These are phyloP conservation scores for Carex sylvatica DNA, from an alignment of 202 grass and related monocot species.

Conservation along the genomic window DNA sequence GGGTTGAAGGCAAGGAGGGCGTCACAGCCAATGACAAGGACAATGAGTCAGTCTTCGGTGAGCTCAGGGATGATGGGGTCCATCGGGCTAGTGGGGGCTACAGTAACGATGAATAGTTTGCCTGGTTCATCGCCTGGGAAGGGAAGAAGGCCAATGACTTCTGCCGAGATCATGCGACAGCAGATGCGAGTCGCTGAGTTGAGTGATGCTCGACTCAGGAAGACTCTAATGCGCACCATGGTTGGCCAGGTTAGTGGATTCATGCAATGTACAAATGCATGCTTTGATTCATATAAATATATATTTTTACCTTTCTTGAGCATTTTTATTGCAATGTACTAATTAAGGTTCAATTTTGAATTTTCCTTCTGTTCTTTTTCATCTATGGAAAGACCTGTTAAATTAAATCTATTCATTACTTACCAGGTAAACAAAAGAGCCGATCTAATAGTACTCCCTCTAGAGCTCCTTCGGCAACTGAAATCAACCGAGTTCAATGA, in stretches of 20 bases:
- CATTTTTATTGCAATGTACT: neutral
- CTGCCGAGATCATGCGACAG: slow-evolving; percentile 88
- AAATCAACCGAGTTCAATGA: slow-evolving; percentile 61
- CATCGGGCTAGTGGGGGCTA: slow-evolving; percentile 18
- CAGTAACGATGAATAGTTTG: neutral
- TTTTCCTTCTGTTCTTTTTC: neutral
- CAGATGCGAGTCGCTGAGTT: slow-evolving; percentile 82
- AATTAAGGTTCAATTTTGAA: neutral
- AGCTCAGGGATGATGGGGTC: slow-evolving; percentile 30
- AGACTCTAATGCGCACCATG: slow-evolving; percentile 81
- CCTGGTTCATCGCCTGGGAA: slow-evolving; percentile 36
- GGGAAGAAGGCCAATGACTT: slow-evolving; percentile 70
- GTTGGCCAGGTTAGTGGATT: slow-evolving; percentile 53
- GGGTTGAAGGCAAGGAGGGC: slow-evolving; percentile 67
- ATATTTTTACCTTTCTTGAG: neutral
- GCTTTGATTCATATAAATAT: neutral
- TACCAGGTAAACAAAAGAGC: slow-evolving; percentile 51
- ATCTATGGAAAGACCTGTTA: neutral
- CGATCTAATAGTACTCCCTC: slow-evolving; percentile 73
- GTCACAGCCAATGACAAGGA: slow-evolving; percentile 54
- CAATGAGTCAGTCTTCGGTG: slow-evolving; percentile 52
- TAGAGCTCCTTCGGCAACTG: slow-evolving; percentile 88
- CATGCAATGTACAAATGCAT: neutral
- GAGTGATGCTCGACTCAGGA: slow-evolving; percentile 65
- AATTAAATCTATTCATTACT: neutral